Evolutionary conservation across 768 basidiomycete species (phyloP).

Genomic region (Russula virescens): DNA sequence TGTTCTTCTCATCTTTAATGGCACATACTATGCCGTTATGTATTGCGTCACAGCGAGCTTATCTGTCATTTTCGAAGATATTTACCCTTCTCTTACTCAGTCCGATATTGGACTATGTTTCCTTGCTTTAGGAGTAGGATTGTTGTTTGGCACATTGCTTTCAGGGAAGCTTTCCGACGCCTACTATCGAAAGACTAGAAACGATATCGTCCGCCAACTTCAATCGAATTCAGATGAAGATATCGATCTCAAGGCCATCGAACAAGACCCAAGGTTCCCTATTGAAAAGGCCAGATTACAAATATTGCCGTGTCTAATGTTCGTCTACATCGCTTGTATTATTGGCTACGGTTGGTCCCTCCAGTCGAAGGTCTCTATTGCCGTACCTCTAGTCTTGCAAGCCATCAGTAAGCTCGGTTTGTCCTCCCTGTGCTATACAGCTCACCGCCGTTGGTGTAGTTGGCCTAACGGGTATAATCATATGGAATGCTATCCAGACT

Average conservation of each 20-base stretch:
- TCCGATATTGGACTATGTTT: constrained; percentile 73
- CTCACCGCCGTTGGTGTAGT: constrained; percentile 34
- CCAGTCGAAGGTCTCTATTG: constrained; percentile 42
- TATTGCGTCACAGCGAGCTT: constrained; percentile 57
- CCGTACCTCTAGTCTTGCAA: constrained; percentile 50
- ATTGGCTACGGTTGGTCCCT: constrained; percentile 61
- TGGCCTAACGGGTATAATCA: constrained; percentile 39
- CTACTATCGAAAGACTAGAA: constrained; percentile 48
- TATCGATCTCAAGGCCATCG: constrained; percentile 25
- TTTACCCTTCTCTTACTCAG: constrained; percentile 56
- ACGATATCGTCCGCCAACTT: constrained; percentile 22
- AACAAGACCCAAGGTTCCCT: constrained; percentile 43
- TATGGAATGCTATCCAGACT: constrained; percentile 56
- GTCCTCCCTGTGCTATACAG: not conserved
- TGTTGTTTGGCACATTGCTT: constrained; percentile 50
- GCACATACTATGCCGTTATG: constrained; percentile 48
- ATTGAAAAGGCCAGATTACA: constrained; percentile 56
- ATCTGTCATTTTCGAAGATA: constrained; percentile 51
- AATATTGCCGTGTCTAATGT: constrained; percentile 38
- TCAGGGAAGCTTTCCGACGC: constrained; percentile 61
- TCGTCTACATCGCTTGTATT: constrained; percentile 37
- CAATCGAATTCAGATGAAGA: constrained; percentile 27
- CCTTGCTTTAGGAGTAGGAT: constrained; percentile 69
- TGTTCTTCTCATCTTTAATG: constrained; percentile 50
- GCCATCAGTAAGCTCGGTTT: constrained; percentile 30